Evolutionary conservation across 495 filamentous ascomycete species (phyloP).

Genomic region (Podospora bellae-mahoneyi): DNA sequence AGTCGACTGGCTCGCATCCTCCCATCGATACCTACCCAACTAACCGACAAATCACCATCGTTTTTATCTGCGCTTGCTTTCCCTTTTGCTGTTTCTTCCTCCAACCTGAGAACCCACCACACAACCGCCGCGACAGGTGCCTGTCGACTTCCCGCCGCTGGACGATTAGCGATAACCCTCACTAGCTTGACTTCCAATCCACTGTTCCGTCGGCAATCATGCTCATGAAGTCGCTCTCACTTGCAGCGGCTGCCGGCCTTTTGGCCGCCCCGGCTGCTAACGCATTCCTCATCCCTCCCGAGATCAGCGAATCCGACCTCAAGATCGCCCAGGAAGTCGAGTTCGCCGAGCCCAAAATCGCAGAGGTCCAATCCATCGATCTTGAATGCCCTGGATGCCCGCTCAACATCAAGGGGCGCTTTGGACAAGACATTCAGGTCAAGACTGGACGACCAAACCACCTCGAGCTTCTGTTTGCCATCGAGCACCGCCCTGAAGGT

Average conservation of each 20-base stretch:
- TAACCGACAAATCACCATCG: neutral
- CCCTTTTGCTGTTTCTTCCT: neutral
- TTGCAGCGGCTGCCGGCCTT: conserved; percentile 27
- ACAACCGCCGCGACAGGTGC: neutral
- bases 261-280: conserved; percentile 24
- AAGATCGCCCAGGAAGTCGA: conserved; percentile 19
- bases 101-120: neutral
- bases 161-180: neutral
- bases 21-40: neutral
- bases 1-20: conserved; percentile 11
- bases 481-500: conserved; percentile 30
- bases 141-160: neutral
- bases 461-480: conserved; percentile 40
- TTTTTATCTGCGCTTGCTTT: neutral
- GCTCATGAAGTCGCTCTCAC: conserved; percentile 30
- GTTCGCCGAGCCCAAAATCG: neutral
- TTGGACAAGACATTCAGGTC: conserved; percentile 23
- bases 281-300: conserved; percentile 32
- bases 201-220: conserved; percentile 17
- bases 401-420: conserved; percentile 27
- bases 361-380: conserved; percentile 29
- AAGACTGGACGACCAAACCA: conserved; percentile 35
- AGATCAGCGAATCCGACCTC: conserved; percentile 25
- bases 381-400: conserved; percentile 46
- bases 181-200: neutral